These are phyloP conservation scores for Bryoglossum gracile DNA, from an alignment of 495 filamentous ascomycete species.

Conservation along the genomic window DNA sequence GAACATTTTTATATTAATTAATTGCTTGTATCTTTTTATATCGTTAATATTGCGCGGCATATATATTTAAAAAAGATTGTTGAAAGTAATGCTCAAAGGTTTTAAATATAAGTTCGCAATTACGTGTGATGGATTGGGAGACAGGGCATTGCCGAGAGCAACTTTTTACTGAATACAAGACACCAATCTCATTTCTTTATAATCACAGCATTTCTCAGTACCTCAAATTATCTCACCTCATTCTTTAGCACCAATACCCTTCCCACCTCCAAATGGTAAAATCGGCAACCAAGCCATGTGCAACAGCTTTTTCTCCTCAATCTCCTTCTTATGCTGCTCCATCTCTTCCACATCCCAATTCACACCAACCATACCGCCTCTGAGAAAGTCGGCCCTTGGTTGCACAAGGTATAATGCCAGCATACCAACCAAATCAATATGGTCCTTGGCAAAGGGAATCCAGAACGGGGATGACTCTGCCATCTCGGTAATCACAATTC, in stretches of 20 bases:
- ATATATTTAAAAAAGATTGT: too few relatives aligned
- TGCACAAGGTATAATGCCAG: constrained; percentile 34
- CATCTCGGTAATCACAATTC: constrained; percentile 32
- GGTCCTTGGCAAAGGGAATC: constrained; percentile 31
- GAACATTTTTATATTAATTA: too few relatives aligned
- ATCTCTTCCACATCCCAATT: constrained; percentile 41
- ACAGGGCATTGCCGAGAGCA: too few relatives aligned
- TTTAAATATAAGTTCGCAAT: too few relatives aligned
- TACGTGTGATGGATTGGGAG: too few relatives aligned
- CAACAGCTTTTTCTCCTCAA: constrained; percentile 31
- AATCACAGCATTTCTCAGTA: background rate
- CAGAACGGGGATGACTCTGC: constrained; percentile 11
- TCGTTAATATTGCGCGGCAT: too few relatives aligned
- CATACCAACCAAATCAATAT: constrained; percentile 30
- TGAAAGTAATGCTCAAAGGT: too few relatives aligned
- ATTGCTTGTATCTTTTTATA: too few relatives aligned
- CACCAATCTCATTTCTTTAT: background rate
- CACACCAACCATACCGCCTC: constrained; percentile 30
- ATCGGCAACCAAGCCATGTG: constrained; percentile 22
- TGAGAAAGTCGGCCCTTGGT: constrained; percentile 31
- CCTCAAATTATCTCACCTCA: background rate
- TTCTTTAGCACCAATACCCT: constrained; percentile 3
- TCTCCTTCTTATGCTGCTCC: constrained; percentile 32
- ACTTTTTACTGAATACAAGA: too few relatives aligned
- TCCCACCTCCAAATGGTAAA: constrained; percentile 3